Conservation (phyloP, 257 asterid genomes). For the Nemophila menziesii region DNA sequence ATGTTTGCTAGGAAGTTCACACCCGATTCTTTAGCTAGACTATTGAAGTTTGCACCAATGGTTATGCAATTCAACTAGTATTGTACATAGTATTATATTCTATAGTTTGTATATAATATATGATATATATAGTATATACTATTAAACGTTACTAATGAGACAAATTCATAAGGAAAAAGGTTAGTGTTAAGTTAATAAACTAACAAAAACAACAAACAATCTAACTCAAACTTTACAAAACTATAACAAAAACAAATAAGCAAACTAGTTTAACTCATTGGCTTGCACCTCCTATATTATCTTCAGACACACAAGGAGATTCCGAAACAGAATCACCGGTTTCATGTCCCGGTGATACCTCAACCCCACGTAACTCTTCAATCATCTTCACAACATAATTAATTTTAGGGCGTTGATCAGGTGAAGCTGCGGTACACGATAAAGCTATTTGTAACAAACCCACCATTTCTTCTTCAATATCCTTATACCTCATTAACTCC, state of each 20-base stretch:
- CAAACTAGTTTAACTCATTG: slow-evolving; percentile 24
- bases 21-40: slow-evolving; percentile 38
- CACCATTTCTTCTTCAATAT: slow-evolving; percentile 93
- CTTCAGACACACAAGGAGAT: slow-evolving; percentile 61
- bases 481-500: slow-evolving; percentile 96
- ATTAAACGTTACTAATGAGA: no score
- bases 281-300: slow-evolving; percentile 44
- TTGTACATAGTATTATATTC: neutral
- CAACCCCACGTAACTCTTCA: slow-evolving; percentile 64
- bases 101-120: no score
- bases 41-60: slow-evolving; percentile 60
- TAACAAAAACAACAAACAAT: no score
- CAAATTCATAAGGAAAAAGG: no score
- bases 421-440: slow-evolving; percentile 53
- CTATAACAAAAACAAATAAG: neutral
- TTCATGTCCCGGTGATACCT: slow-evolving; percentile 57
- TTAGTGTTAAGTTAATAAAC: no score
- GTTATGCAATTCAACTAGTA: slow-evolving; percentile 44
- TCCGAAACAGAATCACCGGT: slow-evolving; percentile 54
- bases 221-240: slow-evolving; percentile 35
- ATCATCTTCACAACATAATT: slow-evolving; percentile 63
- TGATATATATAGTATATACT: no score
- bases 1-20: slow-evolving; percentile 84
- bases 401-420: slow-evolving; percentile 75
- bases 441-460: slow-evolving; percentile 77